Evolutionary conservation across 352 stramenopile genomes (phyloP), one percentile per base, ranked within the genome.

Genomic region (Elongisporangium anandrum): DNA sequence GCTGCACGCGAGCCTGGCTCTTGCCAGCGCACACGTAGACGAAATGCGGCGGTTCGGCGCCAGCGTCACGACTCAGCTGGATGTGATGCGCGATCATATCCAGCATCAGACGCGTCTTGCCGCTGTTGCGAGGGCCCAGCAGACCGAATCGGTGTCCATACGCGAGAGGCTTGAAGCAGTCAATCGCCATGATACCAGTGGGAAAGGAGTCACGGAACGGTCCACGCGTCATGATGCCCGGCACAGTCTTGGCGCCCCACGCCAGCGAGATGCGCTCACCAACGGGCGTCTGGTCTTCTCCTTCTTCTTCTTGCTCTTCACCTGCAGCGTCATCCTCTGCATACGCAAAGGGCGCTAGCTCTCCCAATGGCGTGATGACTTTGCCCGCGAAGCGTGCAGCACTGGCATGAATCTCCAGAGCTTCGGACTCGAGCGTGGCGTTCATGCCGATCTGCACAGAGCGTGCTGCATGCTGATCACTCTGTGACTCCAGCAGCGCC

Each of bases 21-120:
- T 94, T 90, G n/a, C 74, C 80, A 6, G 90, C 57, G 19, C 76
- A 82, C 16, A 94, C 84, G 59, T 90, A 94, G 2, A 94, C 78
- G 60, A 94, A 77, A 38, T 89, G 81, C 13, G 84, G 84, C 6
- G 81, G 77, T 29, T 71, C 38, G 22, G 70, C 39, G n/a, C 60
- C 55, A 4, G 39, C 54, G 0, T 58, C 55, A 17, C 77, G 66
- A 10, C 64, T 70, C 12, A 57, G 57, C 29, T 68, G 52, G 23
- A 92, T 69, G 56, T 88, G 74, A 49, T 90, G 70, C 17, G 72
- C 65, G 52, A 94, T 81, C 34, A 92, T 75, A 58, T 92, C 77
- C 26, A 92, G 67, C 45, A 68, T 70, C 38, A 94, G 61, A 1
- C 77, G 70, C 20, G 85, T 91, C 70, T 94, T 94, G 52, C 85